Base-by-base conservation (phyloP, 192 early-diverging fungal species). In the Umbelopsis sp. region DNA sequence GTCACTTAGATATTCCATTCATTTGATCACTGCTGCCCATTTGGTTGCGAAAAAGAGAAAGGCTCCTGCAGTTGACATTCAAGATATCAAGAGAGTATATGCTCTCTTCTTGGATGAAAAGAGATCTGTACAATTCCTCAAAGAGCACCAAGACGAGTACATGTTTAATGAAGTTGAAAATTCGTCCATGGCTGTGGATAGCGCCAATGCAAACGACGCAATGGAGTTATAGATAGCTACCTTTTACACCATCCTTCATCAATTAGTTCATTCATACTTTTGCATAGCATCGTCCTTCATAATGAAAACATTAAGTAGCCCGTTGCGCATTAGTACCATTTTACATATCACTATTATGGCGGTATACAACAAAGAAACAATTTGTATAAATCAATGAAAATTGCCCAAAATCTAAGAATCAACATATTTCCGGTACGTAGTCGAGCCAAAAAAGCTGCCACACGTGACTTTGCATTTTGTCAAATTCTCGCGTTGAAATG, bases 41-140 rank as follows among this genome's bases (percentile, higher is more conserved):
- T 80, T 99, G 50, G 93, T 98, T 22, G 88, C 97, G 30, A 85
- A 91, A 75, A 98, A 95, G 83, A 82, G 97, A 75, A 94, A 93
- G 85, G 92, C 95, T 18, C 74, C 86, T 46, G 88, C 88, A 67
- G 97, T 99, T 1, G 98, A 99, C 74, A 91, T 98, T 11, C 87
- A 89, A 27, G 98, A 99, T 77, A 93, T 99, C 69, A 93, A 91
- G 77, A 86, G 96, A 11, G 98, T 95, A 4, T 99, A 98, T 73
- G 87, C 90, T 51, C 84, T 99, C 35, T 99, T 99, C 81, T 78
- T 99, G 67, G 98, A 99, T 70, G 94, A 99, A 81, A 91, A 93
- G 77, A 89, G 98, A 68, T 97, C 95, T 44, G 96, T 98, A 8
- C 92, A 97, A 82, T 96, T 91, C 80, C 76, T 98, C 80, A 94